Base-by-base conservation (phyloP, 2,329 filamentous ascomycete genomes). In the Cryphonectria japonica region DNA sequence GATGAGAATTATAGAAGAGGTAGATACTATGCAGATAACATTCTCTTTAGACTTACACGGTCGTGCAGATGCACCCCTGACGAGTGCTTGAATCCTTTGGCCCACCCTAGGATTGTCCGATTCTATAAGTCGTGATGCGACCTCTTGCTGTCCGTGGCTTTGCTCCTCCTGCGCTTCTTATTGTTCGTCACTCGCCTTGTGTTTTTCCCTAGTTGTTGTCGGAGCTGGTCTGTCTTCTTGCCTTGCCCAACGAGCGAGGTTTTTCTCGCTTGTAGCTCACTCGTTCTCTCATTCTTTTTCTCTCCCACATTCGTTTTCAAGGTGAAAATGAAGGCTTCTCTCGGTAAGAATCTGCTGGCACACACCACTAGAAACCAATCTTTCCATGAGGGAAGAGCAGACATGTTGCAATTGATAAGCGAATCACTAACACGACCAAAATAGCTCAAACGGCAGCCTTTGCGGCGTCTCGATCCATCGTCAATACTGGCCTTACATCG, bases 391-490 rank as follows among this genome's bases (percentile, higher is more conserved):
- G 26, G 3, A 9, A 26, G 16, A 37, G 32, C 13, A 13, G 19
- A 29, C 29, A 1, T 13, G 13, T 26, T 6, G 22, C 11, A 50
- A 11, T n/a, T 9, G 19, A 34, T 19, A 9, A 19, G 29, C 19
- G 3, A 5, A 7, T 59, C 14, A 39, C 34, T 62, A 16, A 62
- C 37, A 2, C 2, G 2, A 4, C 5, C 3, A 16, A n/a, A 11
- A 37, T 29, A 67, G 65, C 50, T n/a, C 6, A 57, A 6, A 41
- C 65, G 22, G n/a, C 65, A 3, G 65, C 65, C 65, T 67, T 67
- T 37, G 54, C 34, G 50, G 65, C 65, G 9, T 26, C 50, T 22
- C 34, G 65, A 19, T 39, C 37, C 14, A 41, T 59, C 22, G 13
- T 59, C 22, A 13, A 43, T 22, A n/a, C 50, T 3, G 41, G 34